Percentiles rank a stretch among this genome's conserved stretches.
phyloP scores from a whole-genome alignment of 164 flowering plant genomes.

The Piper betle region DNA sequence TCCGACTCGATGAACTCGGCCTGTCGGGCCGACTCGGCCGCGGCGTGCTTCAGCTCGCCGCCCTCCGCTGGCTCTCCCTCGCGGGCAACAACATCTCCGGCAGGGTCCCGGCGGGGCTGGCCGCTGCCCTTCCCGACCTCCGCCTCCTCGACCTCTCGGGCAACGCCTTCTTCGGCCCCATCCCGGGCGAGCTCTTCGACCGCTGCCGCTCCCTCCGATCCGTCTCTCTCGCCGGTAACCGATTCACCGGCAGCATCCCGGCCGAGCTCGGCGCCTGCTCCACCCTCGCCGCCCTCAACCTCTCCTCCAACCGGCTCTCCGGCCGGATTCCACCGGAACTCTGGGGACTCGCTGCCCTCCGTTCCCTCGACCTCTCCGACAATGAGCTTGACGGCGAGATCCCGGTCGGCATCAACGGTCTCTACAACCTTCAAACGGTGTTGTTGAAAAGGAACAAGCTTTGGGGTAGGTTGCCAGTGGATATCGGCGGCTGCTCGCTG shows the following conservation, averaged over 20 bases:
- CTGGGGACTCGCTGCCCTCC: slow-evolving; percentile 56
- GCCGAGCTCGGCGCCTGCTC: slow-evolving; percentile 51
- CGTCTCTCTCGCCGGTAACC: slow-evolving; percentile 60
- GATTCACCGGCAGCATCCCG: slow-evolving; percentile 56
- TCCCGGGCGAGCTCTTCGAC: slow-evolving; percentile 59
- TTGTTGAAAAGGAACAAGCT: slow-evolving; percentile 43
- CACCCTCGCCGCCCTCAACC: slow-evolving; percentile 39
- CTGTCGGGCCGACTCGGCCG: slow-evolving; percentile 67
- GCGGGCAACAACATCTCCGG: slow-evolving; percentile 71
- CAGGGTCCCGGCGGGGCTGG: slow-evolving; percentile 38
- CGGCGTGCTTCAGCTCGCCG: slow-evolving; percentile 54
- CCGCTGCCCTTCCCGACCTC: slow-evolving; percentile 30
- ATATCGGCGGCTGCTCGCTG: slow-evolving; percentile 56
- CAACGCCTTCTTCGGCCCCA: slow-evolving; percentile 54
- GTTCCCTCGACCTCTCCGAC: slow-evolving; percentile 62
- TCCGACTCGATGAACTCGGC: slow-evolving; percentile 59
- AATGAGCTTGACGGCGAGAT: slow-evolving; percentile 66
- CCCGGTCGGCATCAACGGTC: slow-evolving; percentile 38
- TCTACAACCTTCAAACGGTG: slow-evolving; percentile 42
- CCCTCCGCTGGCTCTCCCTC: slow-evolving; percentile 49
- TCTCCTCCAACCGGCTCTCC: slow-evolving; percentile 62
- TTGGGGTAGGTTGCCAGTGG: slow-evolving; percentile 52
- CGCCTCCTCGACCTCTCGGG: slow-evolving; percentile 51
- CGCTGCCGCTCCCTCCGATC: slow-evolving; percentile 59
- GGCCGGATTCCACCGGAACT: slow-evolving; percentile 50